These are phyloP conservation scores for Kwoniella bestiolae DNA, from an alignment of 768 basidiomycete genomes.

Conservation along the genomic window DNA sequence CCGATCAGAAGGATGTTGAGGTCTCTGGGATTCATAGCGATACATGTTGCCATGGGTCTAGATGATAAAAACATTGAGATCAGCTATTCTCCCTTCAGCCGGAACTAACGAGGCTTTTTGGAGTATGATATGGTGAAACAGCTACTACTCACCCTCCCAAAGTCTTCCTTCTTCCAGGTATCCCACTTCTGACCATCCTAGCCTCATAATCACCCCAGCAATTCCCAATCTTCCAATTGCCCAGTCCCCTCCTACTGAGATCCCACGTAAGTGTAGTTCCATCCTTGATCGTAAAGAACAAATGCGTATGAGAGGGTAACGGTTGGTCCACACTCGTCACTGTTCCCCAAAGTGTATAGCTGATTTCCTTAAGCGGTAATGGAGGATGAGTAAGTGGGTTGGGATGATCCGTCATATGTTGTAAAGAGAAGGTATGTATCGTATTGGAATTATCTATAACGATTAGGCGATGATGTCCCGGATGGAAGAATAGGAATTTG, in stretches of 20 bases:
- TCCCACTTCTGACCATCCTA: constrained; percentile 61
- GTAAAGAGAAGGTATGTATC: constrained; percentile 40
- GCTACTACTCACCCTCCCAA: constrained; percentile 45
- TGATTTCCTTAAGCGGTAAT: constrained; percentile 38
- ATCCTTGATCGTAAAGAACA: constrained; percentile 63
- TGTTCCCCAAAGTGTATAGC: constrained; percentile 45
- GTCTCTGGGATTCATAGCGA: constrained; percentile 72
- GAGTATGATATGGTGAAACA: neutral
- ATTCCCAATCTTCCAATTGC: constrained; percentile 72
- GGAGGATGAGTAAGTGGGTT: constrained; percentile 46
- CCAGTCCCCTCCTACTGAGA: constrained; percentile 69
- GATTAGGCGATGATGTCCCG: constrained; percentile 41
- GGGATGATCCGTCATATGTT: constrained; percentile 40
- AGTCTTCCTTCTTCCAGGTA: constrained; percentile 48
- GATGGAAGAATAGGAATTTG: constrained; percentile 40
- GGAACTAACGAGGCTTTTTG: too few species aligned
- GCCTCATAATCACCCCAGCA: constrained; percentile 76
- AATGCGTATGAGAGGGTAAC: constrained; percentile 56
- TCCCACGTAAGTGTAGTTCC: constrained; percentile 77
- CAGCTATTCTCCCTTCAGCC: too few species aligned
- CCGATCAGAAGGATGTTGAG: constrained; percentile 73
- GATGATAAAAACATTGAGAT: too few species aligned
- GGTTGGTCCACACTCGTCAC: constrained; percentile 50
- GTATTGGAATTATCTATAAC: constrained; percentile 43
- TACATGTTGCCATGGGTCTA: constrained; percentile 66